phyloP scores from a whole-genome alignment of 2,329 filamentous ascomycete species.

The Aspergillus hortae region DNA sequence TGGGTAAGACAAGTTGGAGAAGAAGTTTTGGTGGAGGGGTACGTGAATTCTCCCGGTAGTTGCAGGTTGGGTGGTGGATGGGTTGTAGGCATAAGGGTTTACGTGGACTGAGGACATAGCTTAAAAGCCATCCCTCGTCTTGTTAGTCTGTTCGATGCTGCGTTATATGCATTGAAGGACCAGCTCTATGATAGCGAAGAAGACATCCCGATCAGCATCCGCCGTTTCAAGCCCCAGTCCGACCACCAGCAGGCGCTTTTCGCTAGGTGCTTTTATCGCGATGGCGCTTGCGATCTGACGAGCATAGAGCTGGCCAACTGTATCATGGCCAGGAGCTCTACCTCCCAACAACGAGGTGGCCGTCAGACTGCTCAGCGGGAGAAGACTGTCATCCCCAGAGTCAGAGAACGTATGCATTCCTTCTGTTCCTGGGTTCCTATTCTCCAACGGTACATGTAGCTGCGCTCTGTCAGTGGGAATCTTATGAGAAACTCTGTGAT shows the following conservation, averaged over 20 bases:
- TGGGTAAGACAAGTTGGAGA: too few relatives aligned
- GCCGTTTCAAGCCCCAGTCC: constrained; percentile 54
- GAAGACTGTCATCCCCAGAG: constrained; percentile 52
- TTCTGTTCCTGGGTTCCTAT: constrained; percentile 32
- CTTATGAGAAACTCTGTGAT: not conserved
- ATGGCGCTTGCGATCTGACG: constrained; percentile 84
- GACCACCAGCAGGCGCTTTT: constrained; percentile 57
- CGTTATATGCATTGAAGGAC: constrained; percentile 40
- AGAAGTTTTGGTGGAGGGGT: too few relatives aligned
- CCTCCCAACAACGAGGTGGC: constrained; percentile 84
- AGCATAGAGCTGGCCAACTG: constrained; percentile 80
- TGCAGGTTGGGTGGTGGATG: too few relatives aligned
- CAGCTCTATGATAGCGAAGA: constrained; percentile 43
- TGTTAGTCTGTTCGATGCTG: not conserved
- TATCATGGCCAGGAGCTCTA: constrained; percentile 73
- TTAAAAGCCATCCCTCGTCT: not conserved
- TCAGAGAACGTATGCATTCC: constrained; percentile 37
- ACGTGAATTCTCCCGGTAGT: too few relatives aligned
- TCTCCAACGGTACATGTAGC: constrained; percentile 32
- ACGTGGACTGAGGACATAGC: not conserved
- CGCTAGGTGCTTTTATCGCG: constrained; percentile 63
- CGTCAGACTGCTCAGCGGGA: constrained; percentile 78
- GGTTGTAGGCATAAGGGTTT: too few relatives aligned
- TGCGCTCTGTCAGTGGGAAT: constrained; percentile 11
- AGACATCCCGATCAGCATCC: constrained; percentile 38